phyloP scores from a whole-genome alignment of 1,284 basidiomycete genomes.

The Papiliotrema fonsecae region DNA sequence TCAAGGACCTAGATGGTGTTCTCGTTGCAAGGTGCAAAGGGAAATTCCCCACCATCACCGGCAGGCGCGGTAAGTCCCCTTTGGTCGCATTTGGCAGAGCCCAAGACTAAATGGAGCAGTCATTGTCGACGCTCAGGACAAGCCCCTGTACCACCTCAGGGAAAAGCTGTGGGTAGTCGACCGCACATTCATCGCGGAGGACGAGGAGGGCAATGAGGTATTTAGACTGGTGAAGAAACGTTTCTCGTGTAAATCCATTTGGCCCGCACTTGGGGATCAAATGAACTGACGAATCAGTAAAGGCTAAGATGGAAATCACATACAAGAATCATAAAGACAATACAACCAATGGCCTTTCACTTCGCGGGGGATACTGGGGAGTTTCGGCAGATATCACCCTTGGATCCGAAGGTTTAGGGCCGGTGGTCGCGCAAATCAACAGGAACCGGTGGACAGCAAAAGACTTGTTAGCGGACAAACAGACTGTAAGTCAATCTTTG shows the following conservation, averaged over 20 bases:
- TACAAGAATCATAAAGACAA: conserved; percentile 33
- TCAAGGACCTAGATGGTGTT: conserved; percentile 38
- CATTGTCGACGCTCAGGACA: conserved; percentile 34
- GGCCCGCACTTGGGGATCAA: too few relatives aligned
- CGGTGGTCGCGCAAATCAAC: conserved; percentile 35
- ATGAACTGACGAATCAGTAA: conserved; percentile 35
- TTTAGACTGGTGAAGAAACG: conserved; percentile 34
- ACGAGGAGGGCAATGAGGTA: conserved; percentile 25
- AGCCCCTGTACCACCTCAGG: conserved; percentile 32
- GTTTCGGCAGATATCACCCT: conserved; percentile 29
- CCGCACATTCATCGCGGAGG: conserved; percentile 31
- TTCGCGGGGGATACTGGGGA: conserved; percentile 38
- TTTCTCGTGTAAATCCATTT: too few relatives aligned
- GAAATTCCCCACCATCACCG: conserved; percentile 34
- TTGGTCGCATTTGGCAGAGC: background rate
- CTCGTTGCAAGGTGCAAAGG: conserved; percentile 33
- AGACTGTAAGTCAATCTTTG: conserved; percentile 38
- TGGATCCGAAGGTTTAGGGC: conserved; percentile 25
- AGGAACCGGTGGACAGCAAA: conserved; percentile 29
- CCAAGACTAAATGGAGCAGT: conserved; percentile 14
- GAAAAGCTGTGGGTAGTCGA: conserved; percentile 32
- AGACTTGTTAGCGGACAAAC: conserved; percentile 33
- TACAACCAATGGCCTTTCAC: conserved; percentile 17
- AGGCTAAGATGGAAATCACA: conserved; percentile 35
- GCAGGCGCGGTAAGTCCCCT: conserved; percentile 25